These are phyloP conservation scores for Zoysia matrella DNA, from an alignment of 202 grass and related monocot species.

Conservation along the genomic window DNA sequence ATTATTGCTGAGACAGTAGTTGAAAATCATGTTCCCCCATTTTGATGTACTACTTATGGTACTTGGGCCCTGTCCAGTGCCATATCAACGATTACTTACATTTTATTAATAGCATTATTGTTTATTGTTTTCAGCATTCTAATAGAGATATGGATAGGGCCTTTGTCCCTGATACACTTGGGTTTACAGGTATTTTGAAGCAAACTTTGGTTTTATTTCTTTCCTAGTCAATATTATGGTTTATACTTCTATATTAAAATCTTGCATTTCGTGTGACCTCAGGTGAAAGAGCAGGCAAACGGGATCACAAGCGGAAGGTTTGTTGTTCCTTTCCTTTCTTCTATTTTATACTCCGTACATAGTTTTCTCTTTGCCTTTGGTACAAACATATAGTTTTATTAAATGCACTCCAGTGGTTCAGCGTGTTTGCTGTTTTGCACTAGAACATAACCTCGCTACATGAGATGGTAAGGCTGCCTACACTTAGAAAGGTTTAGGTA, in stretches of 20 bases:
- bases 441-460: not conserved
- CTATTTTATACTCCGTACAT: not conserved
- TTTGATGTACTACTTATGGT: slow-evolving; percentile 19
- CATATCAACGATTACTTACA: slow-evolving; percentile 5
- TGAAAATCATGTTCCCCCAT: not conserved
- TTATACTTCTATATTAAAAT: slow-evolving; percentile 19
- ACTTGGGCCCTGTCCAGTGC: not conserved
- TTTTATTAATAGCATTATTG: slow-evolving; percentile 34
- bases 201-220: slow-evolving; percentile 14
- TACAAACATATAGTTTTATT: not conserved
- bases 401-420: not conserved
- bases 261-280: slow-evolving; percentile 42
- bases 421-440: not conserved
- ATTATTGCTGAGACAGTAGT: not conserved
- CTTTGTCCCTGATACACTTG: slow-evolving; percentile 65
- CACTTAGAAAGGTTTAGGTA: slow-evolving; percentile 36
- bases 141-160: slow-evolving; percentile 85
- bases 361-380: slow-evolving; percentile 15
- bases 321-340: slow-evolving; percentile 31
- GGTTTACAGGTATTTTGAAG: slow-evolving; percentile 72
- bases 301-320: slow-evolving; percentile 98
- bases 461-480: not conserved
- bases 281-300: slow-evolving; percentile 86
- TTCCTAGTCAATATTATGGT: slow-evolving; percentile 3
- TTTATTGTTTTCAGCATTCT: slow-evolving; percentile 65